Evolutionary conservation across 306 rosid genomes (phyloP).

Genomic region (Spatholobus suberectus): DNA sequence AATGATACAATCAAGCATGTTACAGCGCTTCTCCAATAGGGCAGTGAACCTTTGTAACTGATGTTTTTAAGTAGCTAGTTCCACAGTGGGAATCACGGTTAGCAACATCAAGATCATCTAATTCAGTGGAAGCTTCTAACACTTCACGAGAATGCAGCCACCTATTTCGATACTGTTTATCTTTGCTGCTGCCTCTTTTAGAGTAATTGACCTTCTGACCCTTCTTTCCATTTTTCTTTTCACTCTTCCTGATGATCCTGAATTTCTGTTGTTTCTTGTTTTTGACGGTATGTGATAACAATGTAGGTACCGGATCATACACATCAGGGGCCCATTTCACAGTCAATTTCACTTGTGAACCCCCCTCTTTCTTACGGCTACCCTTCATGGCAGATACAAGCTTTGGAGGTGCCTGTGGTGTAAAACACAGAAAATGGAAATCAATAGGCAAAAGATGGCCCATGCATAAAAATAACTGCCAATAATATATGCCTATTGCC

Average conservation of each 20-base stretch:
- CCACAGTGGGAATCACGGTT: conserved; percentile 63
- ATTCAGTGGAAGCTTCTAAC: conserved; percentile 43
- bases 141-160: conserved; percentile 31
- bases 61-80: conserved; percentile 58
- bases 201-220: conserved; percentile 61
- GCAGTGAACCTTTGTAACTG: conserved; percentile 51
- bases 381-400: conserved; percentile 88
- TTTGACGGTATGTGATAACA: conserved; percentile 59
- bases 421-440: conserved; percentile 19
- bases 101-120: conserved; percentile 49
- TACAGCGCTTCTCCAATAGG: conserved; percentile 51
- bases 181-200: conserved; percentile 61
- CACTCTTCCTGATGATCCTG: conserved; percentile 58
- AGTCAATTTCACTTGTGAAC: conserved; percentile 45
- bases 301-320: conserved; percentile 78
- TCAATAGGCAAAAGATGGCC: not conserved
- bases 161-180: conserved; percentile 54
- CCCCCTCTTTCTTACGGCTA: conserved; percentile 62
- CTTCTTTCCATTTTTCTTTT: conserved; percentile 73
- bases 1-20: conserved; percentile 25
- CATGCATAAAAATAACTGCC: not conserved
- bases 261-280: conserved; percentile 72
- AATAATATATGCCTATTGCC: not conserved
- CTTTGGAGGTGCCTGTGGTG: conserved; percentile 60
- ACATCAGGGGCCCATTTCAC: conserved; percentile 94